Conservation (phyloP, 352 stramenopile species). For the Globisporangium polare region DNA sequence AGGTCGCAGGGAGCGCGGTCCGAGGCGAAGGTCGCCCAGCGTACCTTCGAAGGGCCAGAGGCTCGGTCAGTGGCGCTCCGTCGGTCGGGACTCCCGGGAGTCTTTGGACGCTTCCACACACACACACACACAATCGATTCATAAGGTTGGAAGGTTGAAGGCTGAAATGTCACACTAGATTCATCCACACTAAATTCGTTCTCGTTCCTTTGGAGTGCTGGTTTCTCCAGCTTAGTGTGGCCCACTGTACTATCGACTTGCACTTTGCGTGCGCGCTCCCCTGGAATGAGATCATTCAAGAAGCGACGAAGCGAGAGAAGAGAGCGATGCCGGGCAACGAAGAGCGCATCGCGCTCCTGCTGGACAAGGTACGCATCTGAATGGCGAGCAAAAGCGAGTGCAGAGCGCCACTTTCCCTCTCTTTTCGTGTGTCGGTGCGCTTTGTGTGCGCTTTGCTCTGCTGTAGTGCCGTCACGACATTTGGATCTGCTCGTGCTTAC, state of each 20-base stretch:
- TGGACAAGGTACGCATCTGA: conserved; percentile 58
- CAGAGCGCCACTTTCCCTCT: not conserved
- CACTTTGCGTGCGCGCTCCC: not conserved
- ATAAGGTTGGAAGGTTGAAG: too few relatives aligned
- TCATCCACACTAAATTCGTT: not conserved
- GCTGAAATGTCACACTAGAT: too few relatives aligned
- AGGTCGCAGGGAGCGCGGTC: too few relatives aligned
- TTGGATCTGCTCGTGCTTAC: not conserved
- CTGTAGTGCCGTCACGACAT: not conserved
- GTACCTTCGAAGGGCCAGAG: too few relatives aligned
- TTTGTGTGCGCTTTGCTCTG: not conserved
- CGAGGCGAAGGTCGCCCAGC: too few relatives aligned
- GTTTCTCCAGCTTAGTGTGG: not conserved
- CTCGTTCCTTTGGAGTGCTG: not conserved
- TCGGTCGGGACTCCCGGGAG: too few relatives aligned
- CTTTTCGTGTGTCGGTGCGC: not conserved
- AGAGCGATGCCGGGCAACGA: conserved; percentile 59
- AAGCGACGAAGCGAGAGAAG: not conserved
- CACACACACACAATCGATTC: too few relatives aligned
- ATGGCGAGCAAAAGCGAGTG: not conserved
- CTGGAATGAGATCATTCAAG: conserved; percentile 5
- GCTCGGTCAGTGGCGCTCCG: too few relatives aligned
- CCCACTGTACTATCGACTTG: not conserved
- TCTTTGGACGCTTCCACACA: too few relatives aligned
- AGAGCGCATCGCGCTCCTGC: conserved; percentile 72